A percentile compares a stretch with the other conserved stretches of the same genome.
Conservation (phyloP, 1,284 basidiomycete species). For the Meira nashicola region DNA sequence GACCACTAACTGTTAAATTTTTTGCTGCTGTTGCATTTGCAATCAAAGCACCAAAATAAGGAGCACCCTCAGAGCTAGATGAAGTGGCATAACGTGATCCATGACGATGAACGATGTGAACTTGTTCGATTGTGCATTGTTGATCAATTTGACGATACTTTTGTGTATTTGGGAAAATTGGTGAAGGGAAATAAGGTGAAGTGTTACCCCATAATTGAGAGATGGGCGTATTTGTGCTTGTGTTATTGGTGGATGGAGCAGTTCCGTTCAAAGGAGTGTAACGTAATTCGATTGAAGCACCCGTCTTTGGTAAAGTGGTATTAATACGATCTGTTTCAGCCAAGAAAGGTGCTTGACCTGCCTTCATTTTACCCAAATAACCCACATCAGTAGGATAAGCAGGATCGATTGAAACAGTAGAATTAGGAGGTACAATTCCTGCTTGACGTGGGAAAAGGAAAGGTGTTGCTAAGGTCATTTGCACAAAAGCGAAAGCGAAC, state of each 20-base stretch:
- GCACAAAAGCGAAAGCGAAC: too few relatives aligned
- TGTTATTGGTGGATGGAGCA: background rate
- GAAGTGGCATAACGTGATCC: slow-evolving; percentile 21
- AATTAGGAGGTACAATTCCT: background rate
- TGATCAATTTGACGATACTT: slow-evolving; percentile 15
- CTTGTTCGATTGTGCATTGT: slow-evolving; percentile 28
- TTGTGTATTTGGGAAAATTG: slow-evolving; percentile 26
- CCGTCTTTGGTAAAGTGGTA: slow-evolving; percentile 11
- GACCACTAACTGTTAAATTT: slow-evolving; percentile 26
- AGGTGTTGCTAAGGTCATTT: too few relatives aligned
- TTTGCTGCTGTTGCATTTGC: slow-evolving; percentile 18
- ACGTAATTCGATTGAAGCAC: background rate
- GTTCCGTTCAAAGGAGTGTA: background rate
- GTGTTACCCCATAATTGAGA: background rate
- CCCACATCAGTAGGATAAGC: slow-evolving; percentile 46
- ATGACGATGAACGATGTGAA: slow-evolving; percentile 31
- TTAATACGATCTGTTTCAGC: slow-evolving; percentile 32
- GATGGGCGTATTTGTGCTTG: background rate
- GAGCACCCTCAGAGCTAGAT: slow-evolving; percentile 31
- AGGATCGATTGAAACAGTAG: slow-evolving; percentile 2
- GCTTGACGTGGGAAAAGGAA: too few relatives aligned
- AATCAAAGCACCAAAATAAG: slow-evolving; percentile 21
- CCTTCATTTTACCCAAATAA: slow-evolving; percentile 25
- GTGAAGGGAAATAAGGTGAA: slow-evolving; percentile 34
- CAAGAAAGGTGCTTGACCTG: slow-evolving; percentile 36